Evolutionary conservation across 257 asterid genomes (phyloP).

Genomic region (Henckelia pumila): DNA sequence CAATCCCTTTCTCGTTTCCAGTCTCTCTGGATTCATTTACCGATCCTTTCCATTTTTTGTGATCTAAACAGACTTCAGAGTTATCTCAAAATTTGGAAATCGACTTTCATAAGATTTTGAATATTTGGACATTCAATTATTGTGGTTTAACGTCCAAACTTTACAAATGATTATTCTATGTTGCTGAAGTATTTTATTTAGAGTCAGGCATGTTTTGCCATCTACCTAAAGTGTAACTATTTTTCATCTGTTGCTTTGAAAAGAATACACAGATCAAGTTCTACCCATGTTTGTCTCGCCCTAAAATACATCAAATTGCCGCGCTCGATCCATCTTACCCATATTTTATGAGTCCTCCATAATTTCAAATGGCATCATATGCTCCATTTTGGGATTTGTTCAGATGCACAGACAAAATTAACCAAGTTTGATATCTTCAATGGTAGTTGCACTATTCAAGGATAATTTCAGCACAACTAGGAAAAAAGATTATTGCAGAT

Average conservation of each 20-base stretch:
- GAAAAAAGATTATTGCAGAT: not conserved
- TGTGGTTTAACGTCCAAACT: not conserved
- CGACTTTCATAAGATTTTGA: too few species aligned
- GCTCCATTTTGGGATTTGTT: constrained; percentile 6
- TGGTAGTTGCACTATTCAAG: not conserved
- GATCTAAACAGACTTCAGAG: too few species aligned
- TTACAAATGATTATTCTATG: too few species aligned
- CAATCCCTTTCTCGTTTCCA: too few species aligned
- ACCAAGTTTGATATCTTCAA: constrained; percentile 5
- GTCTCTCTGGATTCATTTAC: too few species aligned
- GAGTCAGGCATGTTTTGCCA: not conserved
- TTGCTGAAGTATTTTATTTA: too few species aligned
- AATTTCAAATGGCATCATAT: not conserved
- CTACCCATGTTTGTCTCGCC: not conserved
- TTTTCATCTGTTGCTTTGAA: not conserved
- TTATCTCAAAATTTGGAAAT: too few species aligned
- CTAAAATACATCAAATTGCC: too few species aligned
- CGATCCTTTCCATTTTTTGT: too few species aligned
- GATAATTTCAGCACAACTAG: not conserved
- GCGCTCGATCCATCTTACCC: not conserved
- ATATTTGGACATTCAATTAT: not conserved
- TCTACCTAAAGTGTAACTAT: not conserved
- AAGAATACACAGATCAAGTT: not conserved
- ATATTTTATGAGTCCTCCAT: not conserved
- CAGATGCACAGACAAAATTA: not conserved